These are phyloP conservation scores for Malus hybrid DNA, from an alignment of 331 rosid species.

Conservation along the genomic window DNA sequence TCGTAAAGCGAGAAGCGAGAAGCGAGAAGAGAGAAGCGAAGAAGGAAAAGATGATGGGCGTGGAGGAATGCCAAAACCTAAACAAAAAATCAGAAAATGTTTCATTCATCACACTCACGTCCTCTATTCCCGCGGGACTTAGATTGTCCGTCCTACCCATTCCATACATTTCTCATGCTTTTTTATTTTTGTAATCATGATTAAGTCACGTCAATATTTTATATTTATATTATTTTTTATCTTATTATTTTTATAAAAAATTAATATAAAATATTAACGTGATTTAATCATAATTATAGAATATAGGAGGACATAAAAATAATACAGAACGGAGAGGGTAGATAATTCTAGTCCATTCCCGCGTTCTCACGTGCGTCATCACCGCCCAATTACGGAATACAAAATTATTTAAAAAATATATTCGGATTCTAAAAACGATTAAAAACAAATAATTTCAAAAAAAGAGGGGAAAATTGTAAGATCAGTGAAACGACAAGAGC, in stretches of 20 bases:
- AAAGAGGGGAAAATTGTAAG: not conserved
- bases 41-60: not conserved
- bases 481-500: constrained; percentile 45
- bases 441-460: constrained; percentile 3
- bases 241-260: no score
- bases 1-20: constrained; percentile 33
- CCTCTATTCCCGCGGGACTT: constrained; percentile 13
- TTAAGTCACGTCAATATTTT: no score
- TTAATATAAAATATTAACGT: no score
- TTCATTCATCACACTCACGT: constrained; percentile 24
- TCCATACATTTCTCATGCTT: no score
- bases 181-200: no score
- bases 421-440: no score
- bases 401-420: no score
- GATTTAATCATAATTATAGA: no score
- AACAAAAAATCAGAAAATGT: constrained; percentile 12
- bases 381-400: constrained; percentile 2
- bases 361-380: constrained; percentile 67
- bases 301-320: no score
- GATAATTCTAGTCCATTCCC: not conserved
- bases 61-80: not conserved
- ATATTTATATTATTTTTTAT: no score
- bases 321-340: no score
- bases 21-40: constrained; percentile 15
- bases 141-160: no score